phyloP scores from a whole-genome alignment of 2,329 filamentous ascomycete species.

The Scopulariopsis brevicaulis region DNA sequence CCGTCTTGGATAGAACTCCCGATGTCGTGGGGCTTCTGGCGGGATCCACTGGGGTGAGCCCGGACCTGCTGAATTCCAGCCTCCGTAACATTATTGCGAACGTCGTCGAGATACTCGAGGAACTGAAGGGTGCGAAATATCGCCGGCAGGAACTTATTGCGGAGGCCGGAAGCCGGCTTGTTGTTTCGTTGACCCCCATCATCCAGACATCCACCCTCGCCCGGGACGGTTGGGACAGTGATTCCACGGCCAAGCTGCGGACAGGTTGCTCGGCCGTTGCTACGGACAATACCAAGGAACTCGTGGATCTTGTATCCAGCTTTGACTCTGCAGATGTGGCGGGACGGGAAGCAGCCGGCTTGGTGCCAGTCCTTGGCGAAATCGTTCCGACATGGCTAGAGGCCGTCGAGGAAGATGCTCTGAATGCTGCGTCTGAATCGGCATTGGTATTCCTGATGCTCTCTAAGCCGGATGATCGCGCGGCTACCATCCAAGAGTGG shows the following conservation, averaged over 20 bases:
- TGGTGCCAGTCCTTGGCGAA: conserved; percentile 16
- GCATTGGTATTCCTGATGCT: conserved; percentile 37
- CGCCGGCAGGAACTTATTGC: conserved; percentile 54
- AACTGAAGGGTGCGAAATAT: conserved; percentile 21
- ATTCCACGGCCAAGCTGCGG: not conserved
- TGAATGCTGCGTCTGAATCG: conserved; percentile 36
- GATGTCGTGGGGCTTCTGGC: conserved; percentile 11
- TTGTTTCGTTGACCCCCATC: conserved; percentile 38
- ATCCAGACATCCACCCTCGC: conserved; percentile 3
- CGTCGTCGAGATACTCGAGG: not conserved
- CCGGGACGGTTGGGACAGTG: conserved; percentile 2
- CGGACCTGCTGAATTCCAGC: not conserved
- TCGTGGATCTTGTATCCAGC: conserved; percentile 2
- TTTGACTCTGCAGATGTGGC: conserved; percentile 5
- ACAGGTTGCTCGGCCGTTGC: conserved; percentile 11
- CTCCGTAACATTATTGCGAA: conserved; percentile 19
- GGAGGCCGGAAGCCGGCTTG: conserved; percentile 47
- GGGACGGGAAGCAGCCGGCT: not conserved
- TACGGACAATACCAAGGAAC: conserved; percentile 4
- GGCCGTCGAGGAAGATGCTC: conserved; percentile 30
- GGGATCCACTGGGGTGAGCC: not conserved
- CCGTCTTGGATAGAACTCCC: conserved; percentile 38
- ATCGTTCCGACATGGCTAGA: conserved; percentile 34
- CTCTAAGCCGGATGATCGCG: conserved; percentile 21
- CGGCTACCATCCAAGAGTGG: conserved; percentile 32